These are phyloP conservation scores for Hibiscus mutabilis DNA, from an alignment of 345 rosid genomes.

Conservation along the genomic window DNA sequence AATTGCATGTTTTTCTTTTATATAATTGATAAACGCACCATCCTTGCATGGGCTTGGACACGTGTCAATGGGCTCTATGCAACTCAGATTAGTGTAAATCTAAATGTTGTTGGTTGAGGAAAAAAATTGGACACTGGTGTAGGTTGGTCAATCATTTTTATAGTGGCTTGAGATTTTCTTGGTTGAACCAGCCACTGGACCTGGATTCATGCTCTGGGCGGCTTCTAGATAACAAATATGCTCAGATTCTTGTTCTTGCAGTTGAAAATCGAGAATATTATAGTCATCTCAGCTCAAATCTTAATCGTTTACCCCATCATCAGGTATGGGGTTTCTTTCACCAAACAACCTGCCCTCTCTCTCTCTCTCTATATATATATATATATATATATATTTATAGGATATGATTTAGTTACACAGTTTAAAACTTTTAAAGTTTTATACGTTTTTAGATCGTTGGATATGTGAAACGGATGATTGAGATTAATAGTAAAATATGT, in stretches of 20 bases:
- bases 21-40: no score
- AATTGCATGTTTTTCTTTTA: not conserved
- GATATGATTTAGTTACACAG: no score
- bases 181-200: slow-evolving; percentile 14
- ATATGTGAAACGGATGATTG: no score
- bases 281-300: not conserved
- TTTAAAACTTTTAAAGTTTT: no score
- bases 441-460: no score
- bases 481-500: no score
- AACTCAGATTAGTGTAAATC: slow-evolving; percentile 24
- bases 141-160: slow-evolving; percentile 25
- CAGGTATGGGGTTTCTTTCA: slow-evolving; percentile 39
- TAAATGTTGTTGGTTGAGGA: not conserved
- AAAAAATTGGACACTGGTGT: not conserved
- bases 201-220: not conserved
- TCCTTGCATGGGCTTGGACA: no score
- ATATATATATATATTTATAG: no score
- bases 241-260: slow-evolving; percentile 4
- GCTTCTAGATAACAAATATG: not conserved
- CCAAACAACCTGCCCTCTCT: slow-evolving; percentile 13
- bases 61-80: slow-evolving; percentile 9
- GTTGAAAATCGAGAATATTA: slow-evolving; percentile 5
- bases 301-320: not conserved
- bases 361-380: no score
- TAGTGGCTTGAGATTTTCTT: slow-evolving; percentile 23